Evolutionary conservation across 805 yeast genomes (phyloP), one percentile per base, ranked within the genome.

Genomic region (Hanseniaspora mollemarum): DNA sequence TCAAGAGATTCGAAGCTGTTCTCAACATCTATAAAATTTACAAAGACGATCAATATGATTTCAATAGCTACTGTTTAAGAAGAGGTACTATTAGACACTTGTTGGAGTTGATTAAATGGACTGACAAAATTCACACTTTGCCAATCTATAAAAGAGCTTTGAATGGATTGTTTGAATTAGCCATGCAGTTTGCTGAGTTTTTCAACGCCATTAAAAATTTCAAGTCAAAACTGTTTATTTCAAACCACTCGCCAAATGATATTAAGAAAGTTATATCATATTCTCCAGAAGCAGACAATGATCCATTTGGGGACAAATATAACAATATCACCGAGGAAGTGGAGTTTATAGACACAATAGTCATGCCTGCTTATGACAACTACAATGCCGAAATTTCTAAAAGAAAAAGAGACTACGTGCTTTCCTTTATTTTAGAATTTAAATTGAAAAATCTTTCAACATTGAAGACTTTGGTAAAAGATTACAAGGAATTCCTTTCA

Each of bases 31-130:
- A 79, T 65, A 73, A 77, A 40, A 83, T 78, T 49, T 87, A 79
- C 66, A 76, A 71, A 60, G 77, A 76, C 55, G 98, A 92, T 62
- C 96, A 92, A 68, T 74, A 83, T 56, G 99, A 92, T 64, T 92
- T 90, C 80, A 97, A 92, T 63, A 81, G 84, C 42, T 92, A 86
- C 64, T 83, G 94, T 62, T 77, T 85, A 73, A 77, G 96, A 66
- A 79, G 83, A 58, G 97, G 96, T 21, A 86, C 96, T 6, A 81
- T 90, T 24, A 75, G 94, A 56, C 81, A 90, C 8, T 92, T 90
- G 62, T 58, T 84, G 26, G 80, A 79, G 18, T 77, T 85, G 76
- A 57, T 88, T 46, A 65, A 71, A 44, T 92, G 97, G 97, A 95
- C 80, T 52, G 94, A 88, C 62, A 62, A 67, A 19, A 63, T 92